Evolutionary conservation across 1,284 basidiomycete species (phyloP).

Genomic region (Austropuccinia psidii): DNA sequence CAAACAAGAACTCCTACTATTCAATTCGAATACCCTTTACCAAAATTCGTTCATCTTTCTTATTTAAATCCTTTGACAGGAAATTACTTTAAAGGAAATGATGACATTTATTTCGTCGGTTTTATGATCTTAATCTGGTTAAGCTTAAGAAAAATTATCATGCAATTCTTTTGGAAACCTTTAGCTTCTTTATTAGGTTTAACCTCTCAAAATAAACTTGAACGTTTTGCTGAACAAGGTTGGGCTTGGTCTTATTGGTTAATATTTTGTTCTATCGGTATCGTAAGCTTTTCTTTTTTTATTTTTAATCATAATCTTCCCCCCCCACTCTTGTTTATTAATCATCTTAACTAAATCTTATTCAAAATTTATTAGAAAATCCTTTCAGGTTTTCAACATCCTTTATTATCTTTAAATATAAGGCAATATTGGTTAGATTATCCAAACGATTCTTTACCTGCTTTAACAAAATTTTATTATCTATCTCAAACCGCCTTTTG

Average conservation of each 20-base stretch:
- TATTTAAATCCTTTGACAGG: conserved; percentile 23
- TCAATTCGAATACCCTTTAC: background rate
- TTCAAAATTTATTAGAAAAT: conserved; percentile 13
- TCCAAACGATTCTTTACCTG: conserved; percentile 42
- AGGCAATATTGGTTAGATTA: conserved; percentile 39
- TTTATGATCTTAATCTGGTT: conserved; percentile 34
- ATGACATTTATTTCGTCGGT: conserved; percentile 30
- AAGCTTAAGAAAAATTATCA: conserved; percentile 12
- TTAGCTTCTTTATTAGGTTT: background rate
- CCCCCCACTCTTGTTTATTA: background rate
- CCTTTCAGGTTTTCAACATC: conserved; percentile 8
- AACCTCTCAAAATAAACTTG: background rate
- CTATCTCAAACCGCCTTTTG: conserved; percentile 46
- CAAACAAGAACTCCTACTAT: background rate
- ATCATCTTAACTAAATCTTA: background rate
- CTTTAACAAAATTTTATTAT: conserved; percentile 45
- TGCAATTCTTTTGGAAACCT: conserved; percentile 23
- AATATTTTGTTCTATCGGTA: conserved; percentile 30
- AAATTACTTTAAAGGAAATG: conserved; percentile 24
- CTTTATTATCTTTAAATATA: conserved; percentile 30
- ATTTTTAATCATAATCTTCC: background rate
- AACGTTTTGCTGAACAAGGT: conserved; percentile 35
- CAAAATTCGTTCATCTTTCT: conserved; percentile 33
- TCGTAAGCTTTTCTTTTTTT: background rate
- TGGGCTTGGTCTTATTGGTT: conserved; percentile 19